Conservation (phyloP, 495 filamentous ascomycete genomes). For the Cladorrhinum samala region DNA sequence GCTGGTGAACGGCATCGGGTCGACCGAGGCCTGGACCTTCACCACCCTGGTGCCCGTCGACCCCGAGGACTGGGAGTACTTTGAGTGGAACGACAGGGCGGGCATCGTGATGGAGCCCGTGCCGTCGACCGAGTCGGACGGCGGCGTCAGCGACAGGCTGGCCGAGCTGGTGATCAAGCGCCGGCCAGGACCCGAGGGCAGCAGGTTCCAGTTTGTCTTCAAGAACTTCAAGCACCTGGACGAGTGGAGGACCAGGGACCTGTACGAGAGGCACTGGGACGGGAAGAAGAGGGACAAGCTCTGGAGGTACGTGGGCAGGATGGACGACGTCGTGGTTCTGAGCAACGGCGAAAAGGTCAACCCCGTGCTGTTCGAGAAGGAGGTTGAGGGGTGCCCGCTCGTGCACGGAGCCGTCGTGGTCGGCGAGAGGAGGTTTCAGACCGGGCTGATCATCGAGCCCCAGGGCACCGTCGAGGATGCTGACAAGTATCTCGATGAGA, state of each 20-base stretch:
- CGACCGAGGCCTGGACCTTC: slow-evolving; percentile 12
- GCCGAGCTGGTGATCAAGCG: slow-evolving; percentile 17
- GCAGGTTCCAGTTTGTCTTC: slow-evolving; percentile 26
- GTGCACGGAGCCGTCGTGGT: slow-evolving; percentile 40
- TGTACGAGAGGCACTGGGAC: slow-evolving; percentile 41
- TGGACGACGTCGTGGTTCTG: slow-evolving; percentile 52
- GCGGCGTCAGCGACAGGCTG: too few relatives aligned
- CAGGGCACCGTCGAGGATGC: not conserved
- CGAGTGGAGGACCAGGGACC: slow-evolving; percentile 47
- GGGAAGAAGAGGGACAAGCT: slow-evolving; percentile 27
- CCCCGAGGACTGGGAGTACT: slow-evolving; percentile 19
- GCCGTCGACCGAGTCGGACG: slow-evolving; percentile 8
- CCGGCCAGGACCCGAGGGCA: slow-evolving; percentile 1
- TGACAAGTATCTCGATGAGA: slow-evolving; percentile 4
- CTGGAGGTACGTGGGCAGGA: slow-evolving; percentile 43
- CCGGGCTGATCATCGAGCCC: slow-evolving; percentile 43
- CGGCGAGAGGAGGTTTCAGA: slow-evolving; percentile 39
- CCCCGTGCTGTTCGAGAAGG: slow-evolving; percentile 42
- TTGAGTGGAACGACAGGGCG: slow-evolving; percentile 16
- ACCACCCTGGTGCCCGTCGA: slow-evolving; percentile 4
- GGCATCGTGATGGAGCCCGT: slow-evolving; percentile 22
- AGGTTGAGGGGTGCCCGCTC: slow-evolving; percentile 28
- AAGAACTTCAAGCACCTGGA: slow-evolving; percentile 37
- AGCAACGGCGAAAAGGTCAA: slow-evolving; percentile 53
- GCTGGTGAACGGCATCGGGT: slow-evolving; percentile 18